These are phyloP conservation scores for Ulmus americana DNA, from an alignment of 331 rosid species.

Conservation along the genomic window DNA sequence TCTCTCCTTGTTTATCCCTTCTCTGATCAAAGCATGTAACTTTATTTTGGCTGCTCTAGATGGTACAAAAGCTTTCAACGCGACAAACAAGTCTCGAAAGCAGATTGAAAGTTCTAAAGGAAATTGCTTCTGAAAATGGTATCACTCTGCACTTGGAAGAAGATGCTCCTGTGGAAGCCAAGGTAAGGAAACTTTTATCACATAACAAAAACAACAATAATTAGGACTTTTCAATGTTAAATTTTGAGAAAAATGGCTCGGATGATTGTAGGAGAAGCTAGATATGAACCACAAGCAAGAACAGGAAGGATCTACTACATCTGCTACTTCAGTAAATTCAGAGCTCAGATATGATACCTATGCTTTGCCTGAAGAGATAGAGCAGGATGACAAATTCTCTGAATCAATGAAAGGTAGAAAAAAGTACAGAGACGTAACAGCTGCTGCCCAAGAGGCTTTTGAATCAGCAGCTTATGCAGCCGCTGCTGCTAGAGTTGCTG, in stretches of 20 bases:
- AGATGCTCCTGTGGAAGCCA: constrained; percentile 18
- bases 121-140: constrained; percentile 45
- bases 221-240: not conserved
- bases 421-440: constrained; percentile 23
- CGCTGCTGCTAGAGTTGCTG: constrained; percentile 21
- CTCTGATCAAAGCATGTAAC: not conserved
- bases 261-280: constrained; percentile 30
- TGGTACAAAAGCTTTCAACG: constrained; percentile 43
- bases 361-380: constrained; percentile 9
- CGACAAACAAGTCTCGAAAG: constrained; percentile 28
- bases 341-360: constrained; percentile 11
- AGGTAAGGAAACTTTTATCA: constrained; percentile 27
- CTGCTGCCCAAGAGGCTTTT: constrained; percentile 37
- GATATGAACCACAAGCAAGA: constrained; percentile 24
- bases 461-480: constrained; percentile 32
- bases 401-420: constrained; percentile 29
- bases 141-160: constrained; percentile 40
- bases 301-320: constrained; percentile 16
- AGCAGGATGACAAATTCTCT: constrained; percentile 17
- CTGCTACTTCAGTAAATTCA: constrained; percentile 11
- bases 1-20: not conserved
- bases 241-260: constrained; percentile 12
- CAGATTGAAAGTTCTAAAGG: constrained; percentile 32
- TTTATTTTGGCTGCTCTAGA: constrained; percentile 28
- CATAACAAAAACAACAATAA: constrained; percentile 2